Conservation (phyloP, 176 grass and related monocot genomes). For the Raddia distichophylla region DNA sequence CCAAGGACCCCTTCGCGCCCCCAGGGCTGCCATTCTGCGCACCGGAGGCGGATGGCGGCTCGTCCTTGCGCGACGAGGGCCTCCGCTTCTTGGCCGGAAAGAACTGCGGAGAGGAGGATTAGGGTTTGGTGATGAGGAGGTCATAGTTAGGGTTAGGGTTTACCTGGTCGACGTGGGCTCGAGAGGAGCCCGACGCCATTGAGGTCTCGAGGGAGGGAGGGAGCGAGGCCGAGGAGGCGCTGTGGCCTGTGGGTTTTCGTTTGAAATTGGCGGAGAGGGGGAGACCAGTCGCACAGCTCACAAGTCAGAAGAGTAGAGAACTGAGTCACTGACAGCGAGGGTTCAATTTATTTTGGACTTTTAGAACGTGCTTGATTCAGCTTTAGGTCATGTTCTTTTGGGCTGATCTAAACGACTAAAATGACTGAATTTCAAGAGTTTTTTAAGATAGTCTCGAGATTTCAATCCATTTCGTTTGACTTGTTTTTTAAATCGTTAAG, state of each 20-base stretch:
- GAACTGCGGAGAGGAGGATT: constrained; percentile 55
- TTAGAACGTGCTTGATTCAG: too few relatives aligned
- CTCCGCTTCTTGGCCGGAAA: constrained; percentile 80
- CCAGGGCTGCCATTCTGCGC: constrained; percentile 46
- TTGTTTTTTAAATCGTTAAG: too few relatives aligned
- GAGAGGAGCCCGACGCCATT: constrained; percentile 69
- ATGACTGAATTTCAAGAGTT: too few relatives aligned
- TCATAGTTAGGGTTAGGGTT: constrained; percentile 16
- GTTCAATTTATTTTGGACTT: too few relatives aligned
- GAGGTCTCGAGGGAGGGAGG: not conserved
- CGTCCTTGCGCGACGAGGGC: constrained; percentile 51
- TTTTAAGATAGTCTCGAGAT: too few relatives aligned
- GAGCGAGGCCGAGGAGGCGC: not conserved
- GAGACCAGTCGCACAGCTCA: too few relatives aligned
- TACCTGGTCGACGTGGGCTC: constrained; percentile 84
- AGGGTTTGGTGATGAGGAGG: not conserved
- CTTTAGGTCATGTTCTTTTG: too few relatives aligned
- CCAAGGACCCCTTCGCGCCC: constrained; percentile 58
- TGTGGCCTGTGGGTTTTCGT: not conserved
- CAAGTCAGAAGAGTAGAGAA: too few relatives aligned
- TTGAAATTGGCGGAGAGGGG: constrained; percentile 32
- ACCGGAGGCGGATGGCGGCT: constrained; percentile 23
- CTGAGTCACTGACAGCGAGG: too few relatives aligned
- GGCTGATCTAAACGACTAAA: too few relatives aligned
- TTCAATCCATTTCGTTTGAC: too few relatives aligned